Evolutionary conservation across 371 early-diverging fungal species (phyloP), one percentile per base, ranked within the genome.

Genomic region (Chytridium lagenaria): DNA sequence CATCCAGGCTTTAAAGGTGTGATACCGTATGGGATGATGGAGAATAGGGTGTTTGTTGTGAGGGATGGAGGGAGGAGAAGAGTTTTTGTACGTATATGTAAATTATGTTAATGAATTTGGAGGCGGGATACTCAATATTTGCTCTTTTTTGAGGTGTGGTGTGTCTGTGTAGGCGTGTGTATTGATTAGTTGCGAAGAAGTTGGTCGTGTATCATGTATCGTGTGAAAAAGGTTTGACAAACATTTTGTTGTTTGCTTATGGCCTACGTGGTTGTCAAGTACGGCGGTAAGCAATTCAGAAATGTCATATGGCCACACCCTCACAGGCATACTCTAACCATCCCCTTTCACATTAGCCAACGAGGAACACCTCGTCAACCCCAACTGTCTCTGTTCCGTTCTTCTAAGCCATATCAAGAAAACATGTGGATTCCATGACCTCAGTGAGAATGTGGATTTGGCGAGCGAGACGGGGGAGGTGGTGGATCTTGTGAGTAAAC

Each of bases 381-480:
- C 86, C 19, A 84, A 86, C 77, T 81, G 81, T 39, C 69, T 84
- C 50, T 68, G 68, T 68, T 69, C 78, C 28, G 86, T 86, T 30
- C 78, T 86, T 36, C 80, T 86, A 7, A 70, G 70, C 50, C 80
- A 86, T 57, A 70, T 83, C 50, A 80, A 80, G 67, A 68, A 70
- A 26, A 67, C 75, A 2, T 81, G 81, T 52, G 78, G 79, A 1
- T 77, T 80, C 65, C 74, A 69, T 22, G 70, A 78, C 34, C 37
- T 81, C 2, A 12, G 69, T 5, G 84, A 84, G 39, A 81, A 76
- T 57, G 70, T 85, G 34, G 86, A 85, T 65, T 75, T 85, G 30
- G 86, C 86, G 23, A 78, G 81, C 26, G 86, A 85, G 70, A 69
- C 81, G 28, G 86, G 86, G 36, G 86, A 86, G 72, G 86, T 86